Conservation (phyloP, 345 rosid genomes). For the Citrus cavaleriei region DNA sequence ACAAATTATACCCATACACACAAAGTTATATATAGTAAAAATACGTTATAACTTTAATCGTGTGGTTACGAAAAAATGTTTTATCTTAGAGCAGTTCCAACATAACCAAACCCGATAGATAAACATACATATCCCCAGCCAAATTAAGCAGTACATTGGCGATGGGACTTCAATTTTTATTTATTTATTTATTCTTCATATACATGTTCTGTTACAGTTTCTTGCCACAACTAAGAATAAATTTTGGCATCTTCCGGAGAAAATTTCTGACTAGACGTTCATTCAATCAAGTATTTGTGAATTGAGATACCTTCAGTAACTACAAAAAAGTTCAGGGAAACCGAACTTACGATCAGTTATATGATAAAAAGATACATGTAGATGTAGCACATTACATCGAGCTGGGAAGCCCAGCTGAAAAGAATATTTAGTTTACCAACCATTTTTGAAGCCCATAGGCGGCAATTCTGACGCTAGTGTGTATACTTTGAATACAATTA, state of each 20-base stretch:
- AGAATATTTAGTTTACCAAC: background rate
- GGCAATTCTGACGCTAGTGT: background rate
- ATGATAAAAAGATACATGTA: too few species aligned
- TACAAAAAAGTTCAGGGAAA: too few species aligned
- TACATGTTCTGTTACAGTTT: background rate
- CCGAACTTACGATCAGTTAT: too few species aligned
- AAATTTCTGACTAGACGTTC: too few species aligned
- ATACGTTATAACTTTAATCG: accelerated
- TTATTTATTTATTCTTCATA: background rate
- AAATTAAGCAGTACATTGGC: too few species aligned
- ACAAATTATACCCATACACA: accelerated
- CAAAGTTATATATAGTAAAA: too few species aligned
- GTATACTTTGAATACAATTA: background rate
- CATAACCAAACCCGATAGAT: accelerated
- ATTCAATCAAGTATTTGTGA: too few species aligned
- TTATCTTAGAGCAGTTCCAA: accelerated
- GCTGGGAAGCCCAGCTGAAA: background rate
- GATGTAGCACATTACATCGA: too few species aligned
- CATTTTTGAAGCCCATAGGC: background rate
- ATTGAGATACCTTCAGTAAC: too few species aligned
- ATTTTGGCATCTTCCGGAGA: background rate
- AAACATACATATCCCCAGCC: background rate
- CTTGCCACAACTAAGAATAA: background rate
- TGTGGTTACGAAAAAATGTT: accelerated
- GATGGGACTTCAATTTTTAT: too few species aligned